A percentile compares a stretch with the other conserved stretches of the same genome.
These are phyloP conservation scores for Rickenella mellea DNA, from an alignment of 768 basidiomycete genomes.

Conservation along the genomic window DNA sequence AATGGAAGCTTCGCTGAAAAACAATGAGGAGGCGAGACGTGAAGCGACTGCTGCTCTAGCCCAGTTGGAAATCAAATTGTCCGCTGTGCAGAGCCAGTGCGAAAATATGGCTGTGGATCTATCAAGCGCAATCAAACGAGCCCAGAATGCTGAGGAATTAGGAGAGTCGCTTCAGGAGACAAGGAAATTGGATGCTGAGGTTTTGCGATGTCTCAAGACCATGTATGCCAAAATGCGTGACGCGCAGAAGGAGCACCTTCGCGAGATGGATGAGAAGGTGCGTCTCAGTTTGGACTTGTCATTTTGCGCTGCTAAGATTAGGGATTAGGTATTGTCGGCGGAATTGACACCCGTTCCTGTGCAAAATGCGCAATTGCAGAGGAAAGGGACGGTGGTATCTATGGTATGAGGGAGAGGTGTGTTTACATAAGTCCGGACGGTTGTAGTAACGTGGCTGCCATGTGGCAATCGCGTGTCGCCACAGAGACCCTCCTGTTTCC, in stretches of 20 bases:
- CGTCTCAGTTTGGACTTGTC: too few relatives aligned
- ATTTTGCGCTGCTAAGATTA: too few relatives aligned
- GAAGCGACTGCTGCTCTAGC: background rate
- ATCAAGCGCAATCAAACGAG: constrained; percentile 8
- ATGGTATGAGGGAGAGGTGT: too few relatives aligned
- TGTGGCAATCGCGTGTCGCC: too few relatives aligned
- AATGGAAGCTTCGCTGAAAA: background rate
- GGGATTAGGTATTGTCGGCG: background rate
- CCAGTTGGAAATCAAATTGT: background rate
- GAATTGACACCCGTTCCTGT: constrained; percentile 1
- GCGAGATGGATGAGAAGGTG: constrained; percentile 28
- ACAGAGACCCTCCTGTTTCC: too few relatives aligned
- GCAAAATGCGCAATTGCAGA: too few relatives aligned
- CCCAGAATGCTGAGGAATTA: constrained; percentile 23
- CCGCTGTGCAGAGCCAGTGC: background rate
- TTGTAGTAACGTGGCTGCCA: too few relatives aligned
- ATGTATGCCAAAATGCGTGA: constrained; percentile 22
- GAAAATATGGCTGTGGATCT: constrained; percentile 14
- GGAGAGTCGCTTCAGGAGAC: constrained; percentile 19
- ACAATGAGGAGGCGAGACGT: background rate
- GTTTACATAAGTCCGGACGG: too few relatives aligned
- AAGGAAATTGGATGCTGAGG: constrained; percentile 25
- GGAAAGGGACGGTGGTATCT: too few relatives aligned
- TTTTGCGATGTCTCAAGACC: constrained; percentile 24
- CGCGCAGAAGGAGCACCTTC: constrained; percentile 24